These are phyloP conservation scores for Nakazawaea populi DNA, from an alignment of 805 yeast genomes.

Conservation along the genomic window DNA sequence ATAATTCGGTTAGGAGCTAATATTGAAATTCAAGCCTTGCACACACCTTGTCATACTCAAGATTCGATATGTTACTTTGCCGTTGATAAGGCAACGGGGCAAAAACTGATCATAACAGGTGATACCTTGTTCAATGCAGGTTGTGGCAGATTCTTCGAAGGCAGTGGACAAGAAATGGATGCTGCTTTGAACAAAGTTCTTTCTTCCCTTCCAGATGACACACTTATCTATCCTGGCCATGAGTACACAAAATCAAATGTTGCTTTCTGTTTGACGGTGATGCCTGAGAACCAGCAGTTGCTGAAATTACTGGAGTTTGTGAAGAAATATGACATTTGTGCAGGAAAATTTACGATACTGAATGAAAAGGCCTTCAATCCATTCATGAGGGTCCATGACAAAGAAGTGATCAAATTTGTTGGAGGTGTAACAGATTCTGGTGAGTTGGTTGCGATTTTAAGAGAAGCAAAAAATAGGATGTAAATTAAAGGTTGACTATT, in stretches of 20 bases:
- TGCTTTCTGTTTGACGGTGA: slow-evolving; percentile 63
- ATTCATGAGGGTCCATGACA: slow-evolving; percentile 74
- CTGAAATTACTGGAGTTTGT: slow-evolving; percentile 46
- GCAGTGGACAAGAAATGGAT: slow-evolving; percentile 78
- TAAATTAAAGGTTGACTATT: slow-evolving; percentile 15
- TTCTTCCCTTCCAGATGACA: slow-evolving; percentile 57
- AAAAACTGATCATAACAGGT: slow-evolving; percentile 85
- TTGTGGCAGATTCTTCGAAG: slow-evolving; percentile 96
- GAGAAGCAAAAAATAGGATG: slow-evolving; percentile 69
- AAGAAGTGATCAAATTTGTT: slow-evolving; percentile 44
- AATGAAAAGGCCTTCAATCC: slow-evolving; percentile 87
- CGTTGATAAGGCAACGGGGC: slow-evolving; percentile 53
- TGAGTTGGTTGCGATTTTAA: slow-evolving; percentile 64
- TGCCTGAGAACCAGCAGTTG: slow-evolving; percentile 47
- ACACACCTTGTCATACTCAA: slow-evolving; percentile 97
- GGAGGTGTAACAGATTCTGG: slow-evolving; percentile 46
- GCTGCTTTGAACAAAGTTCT: slow-evolving; percentile 54
- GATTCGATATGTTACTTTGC: slow-evolving; percentile 90
- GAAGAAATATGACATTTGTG: slow-evolving; percentile 55
- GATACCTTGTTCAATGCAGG: slow-evolving; percentile 94
- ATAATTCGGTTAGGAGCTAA: slow-evolving; percentile 56
- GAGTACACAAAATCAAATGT: slow-evolving; percentile 87
- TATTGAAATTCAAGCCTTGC: slow-evolving; percentile 69
- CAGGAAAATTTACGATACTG: slow-evolving; percentile 78
- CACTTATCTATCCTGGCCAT: slow-evolving; percentile 88